Evolutionary conservation across 176 grass and related monocot species (phyloP).

Genomic region (Panicum miliaceum): DNA sequence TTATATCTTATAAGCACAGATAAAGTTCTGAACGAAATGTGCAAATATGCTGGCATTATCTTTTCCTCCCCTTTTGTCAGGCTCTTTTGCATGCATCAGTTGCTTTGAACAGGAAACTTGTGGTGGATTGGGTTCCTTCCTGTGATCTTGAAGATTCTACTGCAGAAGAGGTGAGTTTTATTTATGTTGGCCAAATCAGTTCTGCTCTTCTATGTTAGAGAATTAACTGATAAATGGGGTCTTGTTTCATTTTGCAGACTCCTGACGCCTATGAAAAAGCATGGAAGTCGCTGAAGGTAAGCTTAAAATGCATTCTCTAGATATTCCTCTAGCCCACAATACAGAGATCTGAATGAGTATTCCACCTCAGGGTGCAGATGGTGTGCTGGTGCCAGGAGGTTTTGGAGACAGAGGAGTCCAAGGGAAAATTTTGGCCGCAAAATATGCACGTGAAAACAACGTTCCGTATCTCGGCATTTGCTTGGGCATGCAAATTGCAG

Average conservation of each 20-base stretch:
- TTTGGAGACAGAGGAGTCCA: constrained; percentile 95
- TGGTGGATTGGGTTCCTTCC: constrained; percentile 94
- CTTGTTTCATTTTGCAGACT: constrained; percentile 57
- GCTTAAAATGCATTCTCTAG: constrained; percentile 23
- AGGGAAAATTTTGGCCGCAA: constrained; percentile 93
- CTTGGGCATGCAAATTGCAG: constrained; percentile 95
- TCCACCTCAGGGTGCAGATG: constrained; percentile 68
- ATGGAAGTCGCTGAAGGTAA: constrained; percentile 84
- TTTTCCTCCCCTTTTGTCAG: constrained; percentile 35
- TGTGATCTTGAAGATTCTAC: constrained; percentile 88
- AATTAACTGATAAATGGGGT: constrained; percentile 33
- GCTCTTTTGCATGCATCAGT: constrained; percentile 92
- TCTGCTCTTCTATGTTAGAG: background rate
- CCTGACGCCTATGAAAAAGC: constrained; percentile 81
- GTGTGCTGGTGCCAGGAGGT: constrained; percentile 90
- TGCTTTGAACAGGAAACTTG: constrained; percentile 75
- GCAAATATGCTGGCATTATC: background rate
- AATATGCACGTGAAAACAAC: constrained; percentile 83
- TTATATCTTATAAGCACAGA: no score
- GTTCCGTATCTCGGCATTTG: constrained; percentile 94
- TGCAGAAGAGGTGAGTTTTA: constrained; percentile 55
- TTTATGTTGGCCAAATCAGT: constrained; percentile 14
- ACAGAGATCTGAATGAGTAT: constrained; percentile 32
- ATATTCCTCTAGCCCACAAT: background rate
- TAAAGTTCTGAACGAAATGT: background rate